Conservation (phyloP, 257 asterid genomes). For the Solanum neorickii region DNA sequence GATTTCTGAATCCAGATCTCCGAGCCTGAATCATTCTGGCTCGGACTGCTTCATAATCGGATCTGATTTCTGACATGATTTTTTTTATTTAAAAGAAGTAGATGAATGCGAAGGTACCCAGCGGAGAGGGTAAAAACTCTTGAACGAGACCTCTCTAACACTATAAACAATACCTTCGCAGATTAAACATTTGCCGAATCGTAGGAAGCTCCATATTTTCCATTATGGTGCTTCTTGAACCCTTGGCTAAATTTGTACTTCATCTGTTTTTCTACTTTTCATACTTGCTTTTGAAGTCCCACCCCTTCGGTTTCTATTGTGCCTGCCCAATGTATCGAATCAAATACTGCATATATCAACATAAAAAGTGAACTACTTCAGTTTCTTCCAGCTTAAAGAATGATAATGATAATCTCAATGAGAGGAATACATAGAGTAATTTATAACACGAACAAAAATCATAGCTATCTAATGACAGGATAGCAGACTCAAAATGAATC, state of each 20-base stretch:
- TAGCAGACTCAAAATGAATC: background rate
- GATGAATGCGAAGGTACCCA: constrained; percentile 60
- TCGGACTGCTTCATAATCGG: constrained; percentile 27
- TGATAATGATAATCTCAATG: background rate
- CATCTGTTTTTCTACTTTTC: background rate
- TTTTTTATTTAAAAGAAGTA: background rate
- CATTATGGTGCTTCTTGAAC: constrained; percentile 45
- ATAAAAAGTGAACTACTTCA: background rate
- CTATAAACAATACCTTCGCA: constrained; percentile 39
- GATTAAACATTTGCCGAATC: constrained; percentile 31
- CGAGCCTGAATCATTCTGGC: constrained; percentile 13
- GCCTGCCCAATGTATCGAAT: background rate
- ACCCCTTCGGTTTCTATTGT: background rate
- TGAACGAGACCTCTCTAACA: constrained; percentile 66
- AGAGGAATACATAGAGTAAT: background rate
- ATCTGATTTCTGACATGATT: background rate
- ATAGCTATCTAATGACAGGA: background rate
- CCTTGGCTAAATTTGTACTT: constrained; percentile 30
- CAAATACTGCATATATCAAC: background rate
- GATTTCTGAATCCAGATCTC: constrained; percentile 31
- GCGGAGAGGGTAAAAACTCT: constrained; percentile 58
- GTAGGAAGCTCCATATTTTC: constrained; percentile 25
- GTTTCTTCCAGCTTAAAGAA: background rate
- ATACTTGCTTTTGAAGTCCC: background rate
- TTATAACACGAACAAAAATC: background rate